Percentiles rank a stretch among this genome's conserved stretches.
These are phyloP conservation scores for Cardamine chenopodiifolia DNA, from an alignment of 345 rosid species.

Conservation along the genomic window DNA sequence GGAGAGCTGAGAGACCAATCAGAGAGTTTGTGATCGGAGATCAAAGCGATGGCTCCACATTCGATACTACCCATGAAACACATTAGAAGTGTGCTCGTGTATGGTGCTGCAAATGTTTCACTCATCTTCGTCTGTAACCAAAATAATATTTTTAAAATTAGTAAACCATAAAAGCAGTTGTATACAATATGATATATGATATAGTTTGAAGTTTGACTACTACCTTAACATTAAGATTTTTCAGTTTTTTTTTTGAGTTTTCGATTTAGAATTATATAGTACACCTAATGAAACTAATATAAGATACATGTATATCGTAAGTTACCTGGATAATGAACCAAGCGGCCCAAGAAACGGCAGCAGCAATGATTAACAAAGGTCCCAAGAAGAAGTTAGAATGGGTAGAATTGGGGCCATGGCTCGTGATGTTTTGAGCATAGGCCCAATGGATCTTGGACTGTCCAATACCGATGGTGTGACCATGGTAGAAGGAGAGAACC, in stretches of 20 bases:
- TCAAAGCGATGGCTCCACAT: constrained; percentile 53
- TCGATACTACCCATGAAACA: constrained; percentile 69
- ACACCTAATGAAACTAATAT: background rate
- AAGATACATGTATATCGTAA: background rate
- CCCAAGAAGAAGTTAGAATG: constrained; percentile 61
- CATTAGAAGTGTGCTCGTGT: constrained; percentile 75
- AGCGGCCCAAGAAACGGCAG: constrained; percentile 62
- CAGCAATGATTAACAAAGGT: constrained; percentile 59
- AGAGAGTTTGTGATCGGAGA: constrained; percentile 47
- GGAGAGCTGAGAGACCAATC: constrained; percentile 68
- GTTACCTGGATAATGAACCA: constrained; percentile 88
- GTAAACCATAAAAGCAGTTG: background rate
- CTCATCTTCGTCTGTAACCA: constrained; percentile 61
- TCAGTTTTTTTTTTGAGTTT: background rate
- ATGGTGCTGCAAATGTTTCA: constrained; percentile 73
- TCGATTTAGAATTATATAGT: background rate
- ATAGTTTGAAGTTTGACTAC: background rate
- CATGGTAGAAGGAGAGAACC: constrained; percentile 89
- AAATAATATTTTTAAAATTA: background rate
- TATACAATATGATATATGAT: background rate
- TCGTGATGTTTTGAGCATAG: constrained; percentile 52
- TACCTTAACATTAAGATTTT: background rate
- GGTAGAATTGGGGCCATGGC: constrained; percentile 25
- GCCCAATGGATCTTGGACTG: constrained; percentile 77
- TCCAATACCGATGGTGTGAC: constrained; percentile 55